A percentile compares a stretch with the other conserved stretches of the same genome.
Conservation (phyloP, 768 basidiomycete genomes). For the Mycena epipterygia region DNA sequence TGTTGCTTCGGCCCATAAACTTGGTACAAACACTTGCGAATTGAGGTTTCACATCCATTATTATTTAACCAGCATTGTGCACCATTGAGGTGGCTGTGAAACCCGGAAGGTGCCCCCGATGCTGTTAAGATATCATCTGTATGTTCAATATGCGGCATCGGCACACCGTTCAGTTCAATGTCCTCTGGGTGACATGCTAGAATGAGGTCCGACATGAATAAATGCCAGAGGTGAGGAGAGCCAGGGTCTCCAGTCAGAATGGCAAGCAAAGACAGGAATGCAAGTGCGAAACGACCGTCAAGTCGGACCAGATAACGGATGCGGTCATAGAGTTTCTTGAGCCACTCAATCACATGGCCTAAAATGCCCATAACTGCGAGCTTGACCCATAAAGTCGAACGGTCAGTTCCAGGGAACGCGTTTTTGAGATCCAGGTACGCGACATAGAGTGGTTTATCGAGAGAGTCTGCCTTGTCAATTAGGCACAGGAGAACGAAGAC, state of each 20-base stretch:
- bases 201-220: neutral
- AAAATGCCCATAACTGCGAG: neutral
- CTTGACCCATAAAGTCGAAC: constrained; percentile 9
- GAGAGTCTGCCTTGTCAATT: neutral
- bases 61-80: too few species aligned
- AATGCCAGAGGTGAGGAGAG: neutral
- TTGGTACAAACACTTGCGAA: constrained; percentile 13
- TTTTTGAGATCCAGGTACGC: constrained; percentile 2
- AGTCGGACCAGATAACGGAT: neutral
- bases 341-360: neutral
- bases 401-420: neutral
- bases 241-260: too few species aligned
- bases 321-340: neutral
- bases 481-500: constrained; percentile 6
- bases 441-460: neutral
- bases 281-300: neutral
- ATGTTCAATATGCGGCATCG: neutral
- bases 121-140: constrained; percentile 7
- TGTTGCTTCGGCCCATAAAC: neutral
- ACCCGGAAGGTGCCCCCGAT: neutral
- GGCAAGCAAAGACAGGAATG: neutral
- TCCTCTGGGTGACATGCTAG: neutral
- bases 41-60: constrained; percentile 12
- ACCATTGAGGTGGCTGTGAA: constrained; percentile 21
- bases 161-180: neutral